Percentiles rank a stretch among this genome's conserved stretches.
Conservation (phyloP, 495 filamentous ascomycete species). For the Apiosordaria backusii region DNA sequence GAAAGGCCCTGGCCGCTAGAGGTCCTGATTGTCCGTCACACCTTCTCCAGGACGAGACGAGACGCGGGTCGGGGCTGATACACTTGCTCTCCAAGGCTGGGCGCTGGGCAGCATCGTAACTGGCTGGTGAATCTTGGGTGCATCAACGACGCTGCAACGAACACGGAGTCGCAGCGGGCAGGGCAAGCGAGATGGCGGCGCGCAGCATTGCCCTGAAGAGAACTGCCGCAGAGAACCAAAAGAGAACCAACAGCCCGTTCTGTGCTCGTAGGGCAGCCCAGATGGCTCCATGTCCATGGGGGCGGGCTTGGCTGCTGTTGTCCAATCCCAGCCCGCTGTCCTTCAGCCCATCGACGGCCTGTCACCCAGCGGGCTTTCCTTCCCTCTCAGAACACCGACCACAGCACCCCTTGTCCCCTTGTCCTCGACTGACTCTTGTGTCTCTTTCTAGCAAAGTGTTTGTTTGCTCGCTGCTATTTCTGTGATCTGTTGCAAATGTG, state of each 20-base stretch:
- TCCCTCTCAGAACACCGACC: neutral
- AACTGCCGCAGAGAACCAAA: neutral
- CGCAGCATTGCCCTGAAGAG: neutral
- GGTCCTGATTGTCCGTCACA: neutral
- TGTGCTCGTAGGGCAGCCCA: neutral
- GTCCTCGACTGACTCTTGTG: neutral
- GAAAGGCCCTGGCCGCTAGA: neutral
- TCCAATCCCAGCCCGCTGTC: neutral
- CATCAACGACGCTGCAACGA: neutral
- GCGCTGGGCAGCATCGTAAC: neutral
- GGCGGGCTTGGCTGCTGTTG: neutral
- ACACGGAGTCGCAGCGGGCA: neutral
- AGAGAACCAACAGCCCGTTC: neutral
- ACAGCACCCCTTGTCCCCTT: neutral
- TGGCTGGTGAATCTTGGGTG: neutral
- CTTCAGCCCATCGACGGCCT: neutral
- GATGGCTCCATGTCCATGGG: neutral
- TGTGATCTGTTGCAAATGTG: slow-evolving; percentile 16
- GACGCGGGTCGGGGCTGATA: slow-evolving; percentile 7
- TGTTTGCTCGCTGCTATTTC: slow-evolving; percentile 5
- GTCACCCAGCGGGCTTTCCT: neutral
- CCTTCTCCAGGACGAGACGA: slow-evolving; percentile 2
- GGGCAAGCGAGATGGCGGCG: slow-evolving; percentile 4
- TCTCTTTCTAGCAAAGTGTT: neutral
- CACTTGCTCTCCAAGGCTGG: neutral